Base-by-base conservation (phyloP, 2,329 filamentous ascomycete species). In the Fusarium coicis region DNA sequence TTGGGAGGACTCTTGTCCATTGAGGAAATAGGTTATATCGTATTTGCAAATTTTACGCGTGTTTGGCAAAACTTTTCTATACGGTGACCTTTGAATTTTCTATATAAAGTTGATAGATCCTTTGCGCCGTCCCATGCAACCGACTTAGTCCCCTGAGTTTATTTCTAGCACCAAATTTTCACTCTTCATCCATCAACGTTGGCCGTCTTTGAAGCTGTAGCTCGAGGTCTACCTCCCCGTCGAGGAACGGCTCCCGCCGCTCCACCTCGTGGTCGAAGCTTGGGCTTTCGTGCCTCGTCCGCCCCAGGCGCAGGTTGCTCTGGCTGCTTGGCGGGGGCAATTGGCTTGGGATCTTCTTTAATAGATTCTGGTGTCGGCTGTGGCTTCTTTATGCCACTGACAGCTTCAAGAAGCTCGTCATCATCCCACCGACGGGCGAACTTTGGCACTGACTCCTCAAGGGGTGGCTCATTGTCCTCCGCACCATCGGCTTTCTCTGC, bases 391-490 rank as follows among this genome's bases (percentile, higher is more conserved):
- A 86, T 84, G 10, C 84, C 85, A 64, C 84, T 86, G 21, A 87
- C 82, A 15, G 85, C 84, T 75, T 85, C 81, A 61, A 87, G 79
- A 47, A 87, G 78, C 68, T 85, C 80, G 40, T 82, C 80, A 37
- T 85, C 84, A 10, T 79, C 81, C 86, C 86, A 87, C 32, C 79
- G 80, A 2, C 82, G 81, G 52, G 76, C 79, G 47, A 87, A 80
- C 42, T 73, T 76, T 3, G 84, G 77, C 19, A 87, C 84, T 15
- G 77, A 74, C 7, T 82, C 81, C 18, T 82, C 80, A 12, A 86
- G 73, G 18, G 46, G 65, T 5, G 40, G 56, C 36, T 74, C 72
- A n/a, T 64, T 66, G 9, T 74, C 72, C 5, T 53, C 70, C 3
- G 63, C 72, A 3, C 30, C 66, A 3, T 80, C 76, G 10, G 65